These are phyloP conservation scores for Helenozyma baotianmanensis DNA, from an alignment of 805 yeast genomes.

Conservation along the genomic window DNA sequence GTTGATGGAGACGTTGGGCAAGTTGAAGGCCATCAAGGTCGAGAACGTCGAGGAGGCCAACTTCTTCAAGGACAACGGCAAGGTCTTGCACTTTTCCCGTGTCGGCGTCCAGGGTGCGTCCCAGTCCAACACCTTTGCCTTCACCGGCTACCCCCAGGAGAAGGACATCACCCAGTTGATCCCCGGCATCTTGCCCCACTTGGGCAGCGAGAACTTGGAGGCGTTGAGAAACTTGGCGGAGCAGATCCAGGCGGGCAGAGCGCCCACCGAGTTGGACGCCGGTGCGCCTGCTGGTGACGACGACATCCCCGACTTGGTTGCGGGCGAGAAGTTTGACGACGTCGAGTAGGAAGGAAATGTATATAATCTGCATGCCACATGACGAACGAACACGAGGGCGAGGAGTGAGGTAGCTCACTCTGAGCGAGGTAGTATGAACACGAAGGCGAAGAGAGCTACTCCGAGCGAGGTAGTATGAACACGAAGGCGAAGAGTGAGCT, in stretches of 20 bases:
- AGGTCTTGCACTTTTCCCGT: conserved; percentile 91
- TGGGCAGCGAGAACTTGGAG: conserved; percentile 92
- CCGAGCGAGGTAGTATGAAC: too few relatives aligned
- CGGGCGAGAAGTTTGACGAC: conserved; percentile 81
- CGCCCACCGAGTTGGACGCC: conserved; percentile 43
- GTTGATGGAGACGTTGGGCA: conserved; percentile 81
- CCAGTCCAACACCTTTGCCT: conserved; percentile 85
- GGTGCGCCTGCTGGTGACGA: conserved; percentile 44
- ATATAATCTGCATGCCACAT: conserved; percentile 2
- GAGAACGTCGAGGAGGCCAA: conserved; percentile 95
- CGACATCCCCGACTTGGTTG: conserved; percentile 76
- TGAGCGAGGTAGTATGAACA: too few relatives aligned
- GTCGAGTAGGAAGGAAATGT: conserved; percentile 38
- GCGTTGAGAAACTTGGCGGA: conserved; percentile 86
- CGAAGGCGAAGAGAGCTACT: too few relatives aligned
- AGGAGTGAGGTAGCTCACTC: too few relatives aligned
- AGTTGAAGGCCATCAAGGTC: conserved; percentile 83
- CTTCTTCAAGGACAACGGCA: conserved; percentile 95
- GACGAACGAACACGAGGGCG: too few relatives aligned
- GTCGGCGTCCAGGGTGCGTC: conserved; percentile 95
- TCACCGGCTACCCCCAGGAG: conserved; percentile 93
- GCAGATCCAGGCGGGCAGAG: conserved; percentile 67
- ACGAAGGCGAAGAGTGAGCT: too few relatives aligned
- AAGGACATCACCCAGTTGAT: conserved; percentile 87
- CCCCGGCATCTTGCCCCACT: conserved; percentile 91